Base-by-base conservation (phyloP, 805 yeast genomes). In the Yarrowia sp. region DNA sequence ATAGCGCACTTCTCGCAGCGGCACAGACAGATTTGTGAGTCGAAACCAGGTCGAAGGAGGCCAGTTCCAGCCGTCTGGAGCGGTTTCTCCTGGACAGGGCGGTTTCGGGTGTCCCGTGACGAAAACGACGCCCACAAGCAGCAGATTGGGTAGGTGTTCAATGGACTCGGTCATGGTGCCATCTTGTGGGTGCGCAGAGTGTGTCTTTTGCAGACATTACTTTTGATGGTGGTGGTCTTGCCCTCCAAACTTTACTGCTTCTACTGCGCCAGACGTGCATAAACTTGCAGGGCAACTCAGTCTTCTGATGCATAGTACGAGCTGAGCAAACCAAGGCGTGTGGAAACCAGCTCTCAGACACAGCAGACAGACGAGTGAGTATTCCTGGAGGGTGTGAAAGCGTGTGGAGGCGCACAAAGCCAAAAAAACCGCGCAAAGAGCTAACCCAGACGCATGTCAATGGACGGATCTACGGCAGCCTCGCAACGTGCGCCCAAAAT, bases 51-150 rank as follows among this genome's bases (percentile, higher is more conserved):
- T 51, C 4, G 38, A 38, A 1, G 61, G 47, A n/a, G 61, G 61
- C 61, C 61, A 55, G 27, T 38, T 9, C 61, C 61, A 55, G 27
- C 38, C 47, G 12, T 55, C 61, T 2, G 61, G 61, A 14, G 61
- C 47, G 3, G 13, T 4, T 19, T 38, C 47, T 9, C 46, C 47
- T 9, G 1, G 16, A 21, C 46, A 55, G 4, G 47, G 47, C n/a
- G 27, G 47, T 21, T 24, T 25, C 4, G 61, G 47, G 27, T 19
- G 19, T 21, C 47, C 61, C 8, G 46, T 14, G 27, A 39, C 19
- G 13, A 39, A 38, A 1, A 55, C 9, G 12, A 38, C 47, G 24
- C 61, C 61, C 29, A 55, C 7, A 9, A 39, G 35, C 2, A 55
- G 38, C 35, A 38, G 38, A 29, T 55, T 38, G 35, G 14, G 8